These are phyloP conservation scores for Solanum neorickii DNA, from an alignment of 257 asterid genomes.

Conservation along the genomic window DNA sequence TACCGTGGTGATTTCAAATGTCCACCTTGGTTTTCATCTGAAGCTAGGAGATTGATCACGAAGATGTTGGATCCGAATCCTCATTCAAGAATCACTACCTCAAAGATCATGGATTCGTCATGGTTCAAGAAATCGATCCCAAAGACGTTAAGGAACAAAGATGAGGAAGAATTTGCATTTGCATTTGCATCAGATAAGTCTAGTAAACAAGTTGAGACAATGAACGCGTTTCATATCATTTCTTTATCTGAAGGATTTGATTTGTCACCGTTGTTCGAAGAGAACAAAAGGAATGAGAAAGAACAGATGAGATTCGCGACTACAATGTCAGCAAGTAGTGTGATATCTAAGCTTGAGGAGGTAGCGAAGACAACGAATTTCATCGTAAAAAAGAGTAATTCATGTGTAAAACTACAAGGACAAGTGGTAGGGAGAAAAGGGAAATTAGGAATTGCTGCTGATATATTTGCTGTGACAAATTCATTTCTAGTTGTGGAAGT, in stretches of 20 bases:
- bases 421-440: constrained; percentile 36
- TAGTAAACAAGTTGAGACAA: constrained; percentile 17
- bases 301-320: constrained; percentile 39
- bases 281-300: constrained; percentile 25
- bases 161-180: constrained; percentile 10
- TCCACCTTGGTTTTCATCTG: constrained; percentile 49
- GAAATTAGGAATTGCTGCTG: constrained; percentile 40
- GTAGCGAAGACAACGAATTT: constrained; percentile 35
- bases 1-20: constrained; percentile 47
- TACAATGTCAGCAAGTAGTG: constrained; percentile 29
- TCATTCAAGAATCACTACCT: constrained; percentile 16
- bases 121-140: constrained; percentile 43
- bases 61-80: constrained; percentile 52
- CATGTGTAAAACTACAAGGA: constrained; percentile 34
- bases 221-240: constrained; percentile 50
- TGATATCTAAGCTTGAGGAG: constrained; percentile 32
- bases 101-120: constrained; percentile 29
- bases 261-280: constrained; percentile 42
- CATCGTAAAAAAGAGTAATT: constrained; percentile 27
- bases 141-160: neutral
- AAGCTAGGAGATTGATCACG: constrained; percentile 28
- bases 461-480: constrained; percentile 29
- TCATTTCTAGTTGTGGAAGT: constrained; percentile 41
- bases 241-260: constrained; percentile 42
- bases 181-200: neutral